A percentile compares a stretch with the other conserved stretches of the same genome.
These are phyloP conservation scores for Metschnikowia kunwiensis DNA, from an alignment of 805 yeast genomes.

Conservation along the genomic window DNA sequence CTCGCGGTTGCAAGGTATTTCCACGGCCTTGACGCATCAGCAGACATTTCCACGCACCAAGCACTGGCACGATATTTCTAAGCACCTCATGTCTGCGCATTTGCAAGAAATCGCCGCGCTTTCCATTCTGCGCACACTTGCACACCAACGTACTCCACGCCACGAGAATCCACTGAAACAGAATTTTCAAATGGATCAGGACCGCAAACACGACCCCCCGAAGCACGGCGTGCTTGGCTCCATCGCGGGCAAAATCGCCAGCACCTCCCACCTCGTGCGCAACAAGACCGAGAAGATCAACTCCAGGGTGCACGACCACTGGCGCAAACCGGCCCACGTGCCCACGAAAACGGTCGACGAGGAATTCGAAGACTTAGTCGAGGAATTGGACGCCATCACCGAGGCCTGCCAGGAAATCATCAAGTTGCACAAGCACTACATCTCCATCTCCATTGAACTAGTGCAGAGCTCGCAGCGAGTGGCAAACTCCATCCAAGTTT, in stretches of 20 bases:
- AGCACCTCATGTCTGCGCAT: too few species aligned
- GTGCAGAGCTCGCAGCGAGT: slow-evolving; percentile 20
- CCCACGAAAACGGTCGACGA: slow-evolving; percentile 32
- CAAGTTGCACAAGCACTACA: slow-evolving; percentile 9
- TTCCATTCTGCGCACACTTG: too few species aligned
- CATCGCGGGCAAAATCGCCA: slow-evolving; percentile 8
- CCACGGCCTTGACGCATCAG: too few species aligned
- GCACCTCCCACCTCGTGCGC: slow-evolving; percentile 7
- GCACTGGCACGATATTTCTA: too few species aligned
- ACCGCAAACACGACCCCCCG: too few species aligned
- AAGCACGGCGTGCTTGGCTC: slow-evolving; percentile 5
- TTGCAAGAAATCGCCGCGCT: too few species aligned
- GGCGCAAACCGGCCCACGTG: slow-evolving; percentile 6
- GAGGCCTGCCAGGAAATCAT: slow-evolving; percentile 11
- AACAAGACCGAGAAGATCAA: slow-evolving; percentile 7
- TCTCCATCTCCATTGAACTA: slow-evolving; percentile 12
- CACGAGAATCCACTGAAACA: too few species aligned
- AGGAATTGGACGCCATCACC: slow-evolving; percentile 20
- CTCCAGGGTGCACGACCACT: slow-evolving; percentile 10
- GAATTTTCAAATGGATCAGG: too few species aligned
- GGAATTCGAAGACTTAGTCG: slow-evolving; percentile 30
- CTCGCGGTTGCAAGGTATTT: too few species aligned
- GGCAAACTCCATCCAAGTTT: slow-evolving; percentile 23
- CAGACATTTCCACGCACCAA: too few species aligned
- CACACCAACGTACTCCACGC: too few species aligned